phyloP scores from a whole-genome alignment of 2,329 filamentous ascomycete genomes.

The Pyricularia sp. region DNA sequence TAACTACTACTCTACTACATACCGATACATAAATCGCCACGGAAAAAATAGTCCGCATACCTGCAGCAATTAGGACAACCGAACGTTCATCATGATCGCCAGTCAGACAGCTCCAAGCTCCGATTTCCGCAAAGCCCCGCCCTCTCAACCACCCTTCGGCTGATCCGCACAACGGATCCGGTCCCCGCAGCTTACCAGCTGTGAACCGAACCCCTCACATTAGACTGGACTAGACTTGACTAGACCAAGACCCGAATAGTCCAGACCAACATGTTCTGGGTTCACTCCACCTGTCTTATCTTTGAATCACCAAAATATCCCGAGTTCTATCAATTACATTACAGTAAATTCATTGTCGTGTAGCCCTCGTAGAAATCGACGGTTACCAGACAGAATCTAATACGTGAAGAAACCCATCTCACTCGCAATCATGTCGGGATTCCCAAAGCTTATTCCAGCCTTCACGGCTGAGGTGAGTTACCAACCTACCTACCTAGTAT shows the following conservation, averaged over 20 bases:
- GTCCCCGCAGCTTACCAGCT: neutral
- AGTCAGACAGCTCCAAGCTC: neutral
- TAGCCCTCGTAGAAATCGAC: neutral
- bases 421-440: conserved; percentile 20
- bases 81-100: neutral
- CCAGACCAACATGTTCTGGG: too few relatives aligned
- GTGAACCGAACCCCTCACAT: neutral
- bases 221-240: too few relatives aligned
- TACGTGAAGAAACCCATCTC: neutral
- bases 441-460: conserved; percentile 29
- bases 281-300: too few relatives aligned
- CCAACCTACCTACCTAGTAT: neutral
- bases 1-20: too few relatives aligned
- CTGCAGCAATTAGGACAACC: neutral
- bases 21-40: too few relatives aligned
- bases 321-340: neutral
- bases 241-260: too few relatives aligned
- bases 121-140: neutral
- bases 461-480: conserved; percentile 24
- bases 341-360: neutral
- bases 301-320: neutral
- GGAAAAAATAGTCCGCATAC: too few relatives aligned
- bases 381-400: neutral
- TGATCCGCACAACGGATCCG: neutral
- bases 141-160: neutral